Conservation (phyloP, 306 rosid genomes). For the Gleditsia sinensis region DNA sequence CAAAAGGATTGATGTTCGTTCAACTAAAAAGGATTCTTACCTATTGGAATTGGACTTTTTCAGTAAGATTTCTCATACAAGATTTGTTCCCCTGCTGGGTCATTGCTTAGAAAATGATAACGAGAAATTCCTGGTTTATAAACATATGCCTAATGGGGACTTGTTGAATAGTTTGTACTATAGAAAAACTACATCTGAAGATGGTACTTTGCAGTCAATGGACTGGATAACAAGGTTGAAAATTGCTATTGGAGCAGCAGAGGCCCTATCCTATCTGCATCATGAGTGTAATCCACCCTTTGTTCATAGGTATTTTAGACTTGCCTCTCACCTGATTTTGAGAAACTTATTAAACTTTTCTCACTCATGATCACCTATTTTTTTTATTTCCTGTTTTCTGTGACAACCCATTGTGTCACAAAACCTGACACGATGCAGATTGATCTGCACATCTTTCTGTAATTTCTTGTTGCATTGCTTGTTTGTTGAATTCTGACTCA, state of each 20-base stretch:
- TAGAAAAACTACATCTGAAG: conserved; percentile 61
- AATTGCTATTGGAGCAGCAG: conserved; percentile 93
- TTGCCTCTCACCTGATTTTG: conserved; percentile 20
- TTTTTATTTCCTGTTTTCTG: not conserved
- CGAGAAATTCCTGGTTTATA: conserved; percentile 85
- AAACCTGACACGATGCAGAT: not conserved
- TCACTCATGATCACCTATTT: not conserved
- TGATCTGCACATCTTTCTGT: not conserved
- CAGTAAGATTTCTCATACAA: conserved; percentile 64
- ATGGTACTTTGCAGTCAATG: conserved; percentile 76
- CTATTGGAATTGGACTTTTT: conserved; percentile 73
- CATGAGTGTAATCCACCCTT: conserved; percentile 85
- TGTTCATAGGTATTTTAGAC: conserved; percentile 78
- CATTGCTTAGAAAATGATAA: conserved; percentile 87
- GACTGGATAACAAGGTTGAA: conserved; percentile 98
- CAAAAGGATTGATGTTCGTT: conserved; percentile 64
- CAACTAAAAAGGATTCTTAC: conserved; percentile 60
- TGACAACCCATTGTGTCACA: not conserved
- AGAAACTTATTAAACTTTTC: not conserved
- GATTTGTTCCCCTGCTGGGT: conserved; percentile 85
- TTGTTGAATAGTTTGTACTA: conserved; percentile 69
- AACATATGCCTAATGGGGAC: conserved; percentile 80
- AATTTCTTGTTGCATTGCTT: not conserved
- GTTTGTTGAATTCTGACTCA: not conserved
- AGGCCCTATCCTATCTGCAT: conserved; percentile 83